A percentile compares a stretch with the other conserved stretches of the same genome.
Conservation (phyloP, 331 rosid species). For the Dryas integrifolia region DNA sequence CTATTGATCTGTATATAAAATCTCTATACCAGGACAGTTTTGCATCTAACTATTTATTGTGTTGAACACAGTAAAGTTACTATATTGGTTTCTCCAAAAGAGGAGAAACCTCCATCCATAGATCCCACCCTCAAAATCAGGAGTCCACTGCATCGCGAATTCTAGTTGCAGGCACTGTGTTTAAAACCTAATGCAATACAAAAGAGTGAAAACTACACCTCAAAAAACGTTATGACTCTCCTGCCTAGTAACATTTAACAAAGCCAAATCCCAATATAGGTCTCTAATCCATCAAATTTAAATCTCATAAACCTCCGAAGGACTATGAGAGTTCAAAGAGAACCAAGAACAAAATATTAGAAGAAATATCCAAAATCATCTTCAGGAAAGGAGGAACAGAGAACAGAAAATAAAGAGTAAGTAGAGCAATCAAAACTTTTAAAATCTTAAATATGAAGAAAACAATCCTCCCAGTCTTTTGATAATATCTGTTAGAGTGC, state of each 20-base stretch:
- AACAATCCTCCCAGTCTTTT: neutral
- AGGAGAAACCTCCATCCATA: neutral
- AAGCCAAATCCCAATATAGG: neutral
- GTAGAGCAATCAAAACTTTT: neutral
- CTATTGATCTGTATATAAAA: neutral
- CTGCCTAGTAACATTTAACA: constrained; percentile 2
- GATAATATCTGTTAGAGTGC: no score
- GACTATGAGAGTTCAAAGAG: neutral
- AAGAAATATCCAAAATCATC: neutral
- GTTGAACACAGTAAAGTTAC: constrained; percentile 1
- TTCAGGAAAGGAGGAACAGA: neutral
- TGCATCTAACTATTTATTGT: neutral
- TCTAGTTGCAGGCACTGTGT: neutral
- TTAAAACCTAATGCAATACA: neutral
- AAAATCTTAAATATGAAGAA: neutral
- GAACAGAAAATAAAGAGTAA: neutral
- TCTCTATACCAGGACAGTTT: neutral
- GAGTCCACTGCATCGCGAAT: neutral
- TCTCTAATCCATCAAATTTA: neutral
- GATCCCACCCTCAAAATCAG: neutral
- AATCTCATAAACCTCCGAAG: neutral
- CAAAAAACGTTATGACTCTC: neutral
- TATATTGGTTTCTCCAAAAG: neutral
- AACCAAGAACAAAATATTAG: neutral
- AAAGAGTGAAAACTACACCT: neutral